phyloP scores from a whole-genome alignment of 116 monocot genomes.

The Phalaenopsis hybrid region DNA sequence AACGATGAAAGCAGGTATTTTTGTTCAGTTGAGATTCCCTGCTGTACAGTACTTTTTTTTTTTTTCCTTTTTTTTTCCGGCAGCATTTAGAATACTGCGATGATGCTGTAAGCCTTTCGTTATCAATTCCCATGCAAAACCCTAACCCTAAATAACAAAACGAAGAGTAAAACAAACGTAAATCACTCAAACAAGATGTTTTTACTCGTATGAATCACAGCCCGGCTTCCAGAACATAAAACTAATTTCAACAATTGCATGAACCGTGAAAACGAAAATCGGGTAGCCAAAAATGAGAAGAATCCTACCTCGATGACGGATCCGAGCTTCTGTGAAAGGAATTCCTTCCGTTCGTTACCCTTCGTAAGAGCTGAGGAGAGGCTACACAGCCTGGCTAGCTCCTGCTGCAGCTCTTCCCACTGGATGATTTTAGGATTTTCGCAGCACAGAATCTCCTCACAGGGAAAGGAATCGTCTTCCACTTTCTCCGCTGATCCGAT shows the following conservation, averaged over 20 bases:
- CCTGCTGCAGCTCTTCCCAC: conserved; percentile 96
- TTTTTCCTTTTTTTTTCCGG: too few relatives aligned
- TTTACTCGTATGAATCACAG: background rate
- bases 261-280: background rate
- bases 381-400: conserved; percentile 78
- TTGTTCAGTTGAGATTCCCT: too few relatives aligned
- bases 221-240: background rate
- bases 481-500: background rate
- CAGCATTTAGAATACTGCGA: too few relatives aligned
- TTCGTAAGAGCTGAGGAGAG: conserved; percentile 58
- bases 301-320: conserved; percentile 56
- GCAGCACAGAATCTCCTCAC: conserved; percentile 16
- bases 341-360: conserved; percentile 60
- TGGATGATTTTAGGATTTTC: conserved; percentile 58
- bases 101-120: too few relatives aligned
- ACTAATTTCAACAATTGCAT: background rate
- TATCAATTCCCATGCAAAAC: background rate
- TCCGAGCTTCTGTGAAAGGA: conserved; percentile 38
- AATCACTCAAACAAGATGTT: background rate
- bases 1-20: too few relatives aligned
- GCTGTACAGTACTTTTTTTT: too few relatives aligned
- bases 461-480: conserved; percentile 6
- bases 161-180: background rate
- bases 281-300: background rate
- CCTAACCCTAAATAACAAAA: background rate